These are phyloP conservation scores for Fusarium ambrosium DNA, from an alignment of 2,329 filamentous ascomycete species.

Conservation along the genomic window DNA sequence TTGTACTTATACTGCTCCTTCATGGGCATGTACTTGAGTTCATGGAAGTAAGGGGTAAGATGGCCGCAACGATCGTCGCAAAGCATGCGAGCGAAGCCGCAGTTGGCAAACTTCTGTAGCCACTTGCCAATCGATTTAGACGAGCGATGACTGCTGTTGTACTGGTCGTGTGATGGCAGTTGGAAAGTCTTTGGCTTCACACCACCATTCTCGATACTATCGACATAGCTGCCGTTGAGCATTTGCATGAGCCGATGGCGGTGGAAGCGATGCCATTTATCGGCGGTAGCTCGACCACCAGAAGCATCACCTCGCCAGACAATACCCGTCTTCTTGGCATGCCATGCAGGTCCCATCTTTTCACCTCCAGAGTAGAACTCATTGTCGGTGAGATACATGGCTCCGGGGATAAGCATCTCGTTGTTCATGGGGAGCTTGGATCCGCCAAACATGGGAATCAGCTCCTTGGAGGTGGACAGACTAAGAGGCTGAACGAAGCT, in stretches of 20 bases:
- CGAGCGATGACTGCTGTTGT: constrained; percentile 56
- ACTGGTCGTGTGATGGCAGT: constrained; percentile 58
- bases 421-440: constrained; percentile 74
- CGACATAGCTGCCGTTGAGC: constrained; percentile 73
- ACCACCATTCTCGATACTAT: constrained; percentile 58
- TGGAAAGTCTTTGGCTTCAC: constrained; percentile 62
- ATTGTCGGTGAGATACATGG: constrained; percentile 73
- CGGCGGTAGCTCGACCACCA: constrained; percentile 64
- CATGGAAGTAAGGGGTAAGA: constrained; percentile 53
- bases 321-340: constrained; percentile 66
- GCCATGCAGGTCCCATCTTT: constrained; percentile 69
- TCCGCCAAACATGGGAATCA: constrained; percentile 73
- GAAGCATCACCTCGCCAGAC: constrained; percentile 77
- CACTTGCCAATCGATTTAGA: constrained; percentile 57
- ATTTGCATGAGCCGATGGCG: constrained; percentile 79
- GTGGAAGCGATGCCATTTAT: constrained; percentile 77
- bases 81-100: constrained; percentile 58
- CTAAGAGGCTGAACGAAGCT: constrained; percentile 69
- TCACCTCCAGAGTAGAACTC: constrained; percentile 70
- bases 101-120: constrained; percentile 57
- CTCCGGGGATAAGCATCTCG: constrained; percentile 74
- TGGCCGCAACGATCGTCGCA: constrained; percentile 59
- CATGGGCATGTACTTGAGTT: constrained; percentile 56
- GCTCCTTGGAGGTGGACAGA: constrained; percentile 64
- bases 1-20: constrained; percentile 69